Evolutionary conservation across 164 flowering plant genomes (phyloP).

Genomic region (Chimonanthus praecox): DNA sequence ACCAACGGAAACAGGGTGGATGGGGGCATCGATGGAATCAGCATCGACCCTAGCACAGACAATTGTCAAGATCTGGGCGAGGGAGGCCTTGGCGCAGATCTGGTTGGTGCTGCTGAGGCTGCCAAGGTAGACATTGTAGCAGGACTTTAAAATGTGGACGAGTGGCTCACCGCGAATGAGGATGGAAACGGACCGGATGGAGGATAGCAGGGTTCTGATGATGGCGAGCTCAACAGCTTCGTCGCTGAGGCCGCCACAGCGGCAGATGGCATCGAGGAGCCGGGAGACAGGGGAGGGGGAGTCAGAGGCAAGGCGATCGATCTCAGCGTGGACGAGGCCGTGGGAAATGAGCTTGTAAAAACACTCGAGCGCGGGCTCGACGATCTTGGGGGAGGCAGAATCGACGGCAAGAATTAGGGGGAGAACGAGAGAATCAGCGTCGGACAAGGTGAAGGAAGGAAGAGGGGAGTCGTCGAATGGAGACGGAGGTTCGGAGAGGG

Average conservation of each 20-base stretch:
- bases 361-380: slow-evolving; percentile 87
- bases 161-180: slow-evolving; percentile 65
- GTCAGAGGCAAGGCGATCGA: slow-evolving; percentile 23
- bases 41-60: slow-evolving; percentile 74
- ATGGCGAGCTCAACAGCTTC: slow-evolving; percentile 70
- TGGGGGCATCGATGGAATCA: slow-evolving; percentile 46
- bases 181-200: slow-evolving; percentile 51
- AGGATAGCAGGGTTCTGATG: slow-evolving; percentile 48
- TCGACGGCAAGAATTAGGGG: slow-evolving; percentile 77
- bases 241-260: slow-evolving; percentile 53
- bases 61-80: slow-evolving; percentile 82
- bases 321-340: slow-evolving; percentile 53
- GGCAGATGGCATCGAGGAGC: slow-evolving; percentile 56
- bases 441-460: slow-evolving; percentile 39
- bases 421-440: slow-evolving; percentile 50
- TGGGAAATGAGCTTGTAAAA: slow-evolving; percentile 49
- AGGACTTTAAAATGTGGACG: slow-evolving; percentile 60
- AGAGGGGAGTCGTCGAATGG: slow-evolving; percentile 24
- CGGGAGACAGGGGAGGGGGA: slow-evolving; percentile 17
- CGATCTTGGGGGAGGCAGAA: slow-evolving; percentile 58
- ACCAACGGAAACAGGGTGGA: slow-evolving; percentile 43
- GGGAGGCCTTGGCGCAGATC: slow-evolving; percentile 87
- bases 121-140: slow-evolving; percentile 88
- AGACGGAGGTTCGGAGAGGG: slow-evolving; percentile 32
- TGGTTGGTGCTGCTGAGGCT: slow-evolving; percentile 78